Conservation (phyloP, 345 rosid species). For the Carallia pectinifolia region DNA sequence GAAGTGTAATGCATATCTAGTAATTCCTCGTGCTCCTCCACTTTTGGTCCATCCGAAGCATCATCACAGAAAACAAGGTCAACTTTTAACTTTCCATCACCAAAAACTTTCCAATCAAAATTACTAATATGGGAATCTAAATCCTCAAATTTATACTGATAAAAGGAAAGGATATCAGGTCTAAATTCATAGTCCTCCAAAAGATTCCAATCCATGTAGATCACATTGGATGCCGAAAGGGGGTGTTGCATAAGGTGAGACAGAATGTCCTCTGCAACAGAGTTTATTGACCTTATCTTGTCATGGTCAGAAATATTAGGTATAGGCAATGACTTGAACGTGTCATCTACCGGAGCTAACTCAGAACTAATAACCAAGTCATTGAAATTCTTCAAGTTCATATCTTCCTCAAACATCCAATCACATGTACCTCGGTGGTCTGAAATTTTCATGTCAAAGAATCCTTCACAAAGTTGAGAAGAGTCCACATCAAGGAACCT, state of each 20-base stretch:
- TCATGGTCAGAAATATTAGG: constrained; percentile 53
- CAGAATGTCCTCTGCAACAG: constrained; percentile 43
- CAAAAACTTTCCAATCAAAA: constrained; percentile 35
- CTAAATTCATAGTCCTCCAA: constrained; percentile 54
- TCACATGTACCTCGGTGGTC: constrained; percentile 44
- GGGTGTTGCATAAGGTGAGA: constrained; percentile 44
- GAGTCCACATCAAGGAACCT: constrained; percentile 46
- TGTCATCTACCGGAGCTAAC: constrained; percentile 65
- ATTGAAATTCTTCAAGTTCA: constrained; percentile 61
- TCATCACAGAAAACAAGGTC: constrained; percentile 59
- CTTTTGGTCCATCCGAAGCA: constrained; percentile 27
- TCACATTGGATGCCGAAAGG: constrained; percentile 66
- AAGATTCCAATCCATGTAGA: constrained; percentile 85
- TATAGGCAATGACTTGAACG: constrained; percentile 71
- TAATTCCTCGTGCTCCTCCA: constrained; percentile 40
- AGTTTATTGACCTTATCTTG: constrained; percentile 39
- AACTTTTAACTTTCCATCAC: constrained; percentile 43
- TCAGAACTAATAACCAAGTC: constrained; percentile 70
- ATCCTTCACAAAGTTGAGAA: constrained; percentile 41
- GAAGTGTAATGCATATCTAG: constrained; percentile 27
- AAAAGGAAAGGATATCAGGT: constrained; percentile 28
- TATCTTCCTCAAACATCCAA: constrained; percentile 50
- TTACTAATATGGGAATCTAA: constrained; percentile 37
- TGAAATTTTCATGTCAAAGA: constrained; percentile 35
- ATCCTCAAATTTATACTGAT: constrained; percentile 35